Base-by-base conservation (phyloP, 1,139 yeast species). In the Pichia inconspicua region DNA sequence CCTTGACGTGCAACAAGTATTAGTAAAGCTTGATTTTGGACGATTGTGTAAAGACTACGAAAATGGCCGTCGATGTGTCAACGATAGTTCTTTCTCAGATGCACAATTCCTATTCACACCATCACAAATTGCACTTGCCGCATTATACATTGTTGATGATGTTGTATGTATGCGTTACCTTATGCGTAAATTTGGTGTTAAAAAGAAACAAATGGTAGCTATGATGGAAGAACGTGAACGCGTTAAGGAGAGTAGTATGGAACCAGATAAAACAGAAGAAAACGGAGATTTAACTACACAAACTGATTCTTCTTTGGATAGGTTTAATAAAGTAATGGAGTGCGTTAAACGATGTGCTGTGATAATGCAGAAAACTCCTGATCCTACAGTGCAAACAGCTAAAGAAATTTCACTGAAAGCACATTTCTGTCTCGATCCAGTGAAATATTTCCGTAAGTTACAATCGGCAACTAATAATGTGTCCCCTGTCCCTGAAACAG, bases 101-200 rank as follows among this genome's bases (percentile, higher is more conserved):
- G 90, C 78, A 4, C 70, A 75, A 15, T 90, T 88, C 58, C 69
- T 81, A 34, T 92, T 71, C 64, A 82, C 97, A 0, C 98, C 98
- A 2, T 96, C 98, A 1, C 98, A 92, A 59, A 85, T 92, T 37
- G 96, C 97, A 0, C 69, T 92, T 48, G 95, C 97, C 0, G 88
- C 94, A 7, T 72, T 90, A 65, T 78, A 82, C 65, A 74, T 74
- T 45, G 77, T 75, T 25, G 85, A 89, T 63, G 78, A 73, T 54
- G 76, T 74, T n/a, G 66, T 85, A 30, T 77, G 85, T 1, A 78
- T 76, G 49, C 71, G 77, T 55, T 92, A 92, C 64, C 66, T 90
- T 54, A 74, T 49, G 68, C 72, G 58, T 84, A 84, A 63, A 80
- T 73, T 58, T 69, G 60, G 48, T 43, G 56, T 43, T 50, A 54